Conservation (phyloP, 2,329 filamentous ascomycete genomes). For the Cladophialophora chaetospira region DNA sequence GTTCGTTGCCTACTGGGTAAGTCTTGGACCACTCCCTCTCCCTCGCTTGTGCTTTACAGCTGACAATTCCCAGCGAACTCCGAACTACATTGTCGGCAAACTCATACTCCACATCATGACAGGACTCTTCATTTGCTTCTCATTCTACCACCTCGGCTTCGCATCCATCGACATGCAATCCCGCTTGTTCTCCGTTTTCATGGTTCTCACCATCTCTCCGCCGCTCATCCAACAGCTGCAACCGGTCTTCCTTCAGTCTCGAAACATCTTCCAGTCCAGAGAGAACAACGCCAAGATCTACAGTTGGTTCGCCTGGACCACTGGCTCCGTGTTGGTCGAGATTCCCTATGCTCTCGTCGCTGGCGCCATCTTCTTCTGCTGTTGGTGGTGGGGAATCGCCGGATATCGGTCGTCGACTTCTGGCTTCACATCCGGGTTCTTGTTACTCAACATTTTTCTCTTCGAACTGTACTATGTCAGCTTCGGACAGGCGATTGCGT, state of each 20-base stretch:
- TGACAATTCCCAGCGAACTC: constrained; percentile 48
- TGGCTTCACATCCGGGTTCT: constrained; percentile 58
- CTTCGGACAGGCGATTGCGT: constrained; percentile 65
- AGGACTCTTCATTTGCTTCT: constrained; percentile 70
- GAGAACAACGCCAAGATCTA: constrained; percentile 81
- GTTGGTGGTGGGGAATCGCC: constrained; percentile 65
- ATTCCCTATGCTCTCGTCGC: constrained; percentile 69
- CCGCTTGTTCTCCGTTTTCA: constrained; percentile 73
- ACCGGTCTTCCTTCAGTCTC: constrained; percentile 67
- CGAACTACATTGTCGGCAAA: constrained; percentile 63
- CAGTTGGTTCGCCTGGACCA: constrained; percentile 71
- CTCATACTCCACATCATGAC: constrained; percentile 64
- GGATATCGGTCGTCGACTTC: constrained; percentile 59
- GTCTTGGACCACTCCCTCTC: not conserved
- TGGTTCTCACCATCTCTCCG: constrained; percentile 73
- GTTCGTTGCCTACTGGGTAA: constrained; percentile 63
- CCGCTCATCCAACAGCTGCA: constrained; percentile 77
- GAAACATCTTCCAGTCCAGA: constrained; percentile 68
- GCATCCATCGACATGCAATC: constrained; percentile 67
- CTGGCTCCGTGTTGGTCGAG: constrained; percentile 67
- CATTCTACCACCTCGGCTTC: constrained; percentile 65
- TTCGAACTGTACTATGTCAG: constrained; percentile 63
- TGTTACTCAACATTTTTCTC: constrained; percentile 57
- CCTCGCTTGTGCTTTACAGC: not conserved
- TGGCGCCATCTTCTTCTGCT: constrained; percentile 65